Evolutionary conservation across 257 asterid species (phyloP), one percentile per base, ranked within the genome.

Genomic region (Lavandula angustifolia): DNA sequence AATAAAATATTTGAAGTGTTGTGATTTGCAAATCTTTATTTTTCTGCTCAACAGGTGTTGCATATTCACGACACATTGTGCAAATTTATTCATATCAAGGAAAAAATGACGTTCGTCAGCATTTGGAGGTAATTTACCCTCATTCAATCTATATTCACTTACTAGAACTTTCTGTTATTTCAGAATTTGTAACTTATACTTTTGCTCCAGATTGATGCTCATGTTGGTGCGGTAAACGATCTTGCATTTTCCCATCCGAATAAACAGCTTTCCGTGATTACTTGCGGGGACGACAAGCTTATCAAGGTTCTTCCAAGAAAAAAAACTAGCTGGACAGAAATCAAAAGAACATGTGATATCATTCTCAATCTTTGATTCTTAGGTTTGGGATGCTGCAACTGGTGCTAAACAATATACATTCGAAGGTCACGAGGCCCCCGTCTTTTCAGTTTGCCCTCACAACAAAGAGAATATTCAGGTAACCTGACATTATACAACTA

Each of bases 361-460:
- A 52, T 72, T 55, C 68, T 68, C 54, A 11, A 54, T 53, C 48
- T 62, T 53, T 69, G 62, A 49, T 59, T 73, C 41, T 43, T 67
- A 92, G 96, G 96, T 92, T 55, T 92, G 98, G 96, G 96, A 92
- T 88, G 91, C 94, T 33, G 75, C 82, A 12, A 82, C 70, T 75
- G 98, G 98, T 41, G 42, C 86, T 59, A 86, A 71, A 67, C 92
- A 77, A 54, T 82, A 85, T 65, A 86, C 80, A 67, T 92, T 88
- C 44, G 96, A 92, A 78, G 96, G 98, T 66, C 98, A 92, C 54
- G 98, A 92, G 64, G 98, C 95, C 41, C 87, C 98, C 34, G 98
- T 92, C 13, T 88, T 86, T 76, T 88, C 98, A 14, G 82, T 92
- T 57, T 88, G 98, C 69, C 98, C 98, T 66, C 98, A 92, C 81